Conservation (phyloP, 805 yeast species). For the Myxozyma kluyveri region DNA sequence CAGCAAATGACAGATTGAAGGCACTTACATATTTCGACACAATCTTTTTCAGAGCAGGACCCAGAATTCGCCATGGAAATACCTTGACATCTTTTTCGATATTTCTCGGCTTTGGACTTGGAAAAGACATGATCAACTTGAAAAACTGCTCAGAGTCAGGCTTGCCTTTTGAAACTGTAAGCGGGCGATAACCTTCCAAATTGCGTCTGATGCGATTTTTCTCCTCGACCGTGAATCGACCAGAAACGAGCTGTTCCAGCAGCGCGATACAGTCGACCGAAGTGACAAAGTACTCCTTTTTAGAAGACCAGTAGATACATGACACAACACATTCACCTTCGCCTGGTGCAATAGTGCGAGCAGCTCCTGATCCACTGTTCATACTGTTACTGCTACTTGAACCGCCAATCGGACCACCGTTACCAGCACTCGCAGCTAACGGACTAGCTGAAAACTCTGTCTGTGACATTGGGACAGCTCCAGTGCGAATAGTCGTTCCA, state of each 20-base stretch:
- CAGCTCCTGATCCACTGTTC: too few relatives aligned
- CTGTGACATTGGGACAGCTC: constrained; percentile 24
- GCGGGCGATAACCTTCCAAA: constrained; percentile 60
- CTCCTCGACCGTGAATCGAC: constrained; percentile 62
- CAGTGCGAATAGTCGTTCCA: constrained; percentile 37
- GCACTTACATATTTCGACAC: constrained; percentile 49
- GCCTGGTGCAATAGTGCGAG: constrained; percentile 7
- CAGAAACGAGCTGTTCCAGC: constrained; percentile 53
- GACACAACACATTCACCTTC: constrained; percentile 23
- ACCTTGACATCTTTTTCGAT: constrained; percentile 71
- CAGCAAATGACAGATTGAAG: not conserved
- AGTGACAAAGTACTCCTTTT: constrained; percentile 53
- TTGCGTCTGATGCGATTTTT: constrained; percentile 68
- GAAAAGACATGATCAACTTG: constrained; percentile 56
- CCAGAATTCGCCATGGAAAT: constrained; percentile 55
- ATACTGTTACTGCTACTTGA: not conserved
- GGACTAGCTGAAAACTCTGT: constrained; percentile 13
- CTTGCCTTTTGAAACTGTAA: constrained; percentile 53
- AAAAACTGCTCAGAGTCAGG: constrained; percentile 43
- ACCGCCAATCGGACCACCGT: not conserved
- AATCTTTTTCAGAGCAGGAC: constrained; percentile 55
- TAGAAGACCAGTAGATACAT: constrained; percentile 58
- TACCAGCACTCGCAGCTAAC: not conserved
- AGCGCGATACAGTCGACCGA: constrained; percentile 61
- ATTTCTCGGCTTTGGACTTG: constrained; percentile 63